Evolutionary conservation across 768 basidiomycete genomes (phyloP).

Genomic region (Panaeolus cyanescens): DNA sequence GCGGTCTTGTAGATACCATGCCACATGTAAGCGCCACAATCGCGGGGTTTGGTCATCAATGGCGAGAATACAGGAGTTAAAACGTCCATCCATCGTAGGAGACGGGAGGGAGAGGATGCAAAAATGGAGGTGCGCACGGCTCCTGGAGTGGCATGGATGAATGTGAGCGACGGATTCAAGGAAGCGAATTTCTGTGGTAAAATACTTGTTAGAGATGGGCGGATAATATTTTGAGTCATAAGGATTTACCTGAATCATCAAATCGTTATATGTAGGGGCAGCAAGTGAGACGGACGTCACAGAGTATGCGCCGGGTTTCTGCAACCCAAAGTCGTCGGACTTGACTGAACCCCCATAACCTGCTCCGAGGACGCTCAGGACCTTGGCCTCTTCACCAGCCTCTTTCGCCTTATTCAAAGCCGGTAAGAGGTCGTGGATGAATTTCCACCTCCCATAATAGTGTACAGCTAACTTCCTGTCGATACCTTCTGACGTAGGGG

Average conservation of each 20-base stretch:
- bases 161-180: not conserved
- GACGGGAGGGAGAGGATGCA: not conserved
- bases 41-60: not conserved
- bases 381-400: slow-evolving; percentile 51
- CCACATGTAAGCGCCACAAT: slow-evolving; percentile 1
- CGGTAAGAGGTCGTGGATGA: slow-evolving; percentile 46
- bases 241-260: slow-evolving; percentile 45
- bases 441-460: slow-evolving; percentile 56
- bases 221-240: not conserved
- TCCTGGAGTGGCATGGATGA: not conserved
- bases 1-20: slow-evolving; percentile 10
- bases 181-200: not conserved
- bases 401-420: slow-evolving; percentile 44
- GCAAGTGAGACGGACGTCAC: slow-evolving; percentile 29
- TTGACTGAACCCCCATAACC: slow-evolving; percentile 38
- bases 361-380: slow-evolving; percentile 45
- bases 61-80: not conserved
- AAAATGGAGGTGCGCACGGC: not conserved
- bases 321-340: slow-evolving; percentile 46
- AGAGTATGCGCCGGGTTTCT: slow-evolving; percentile 44
- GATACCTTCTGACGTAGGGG: slow-evolving; percentile 34
- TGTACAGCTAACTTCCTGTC: slow-evolving; percentile 40
- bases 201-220: not conserved
- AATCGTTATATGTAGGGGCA: slow-evolving; percentile 47
- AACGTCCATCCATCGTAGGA: not conserved